These are phyloP conservation scores for Scutellaria baicalensis DNA, from an alignment of 257 asterid genomes.

Conservation along the genomic window DNA sequence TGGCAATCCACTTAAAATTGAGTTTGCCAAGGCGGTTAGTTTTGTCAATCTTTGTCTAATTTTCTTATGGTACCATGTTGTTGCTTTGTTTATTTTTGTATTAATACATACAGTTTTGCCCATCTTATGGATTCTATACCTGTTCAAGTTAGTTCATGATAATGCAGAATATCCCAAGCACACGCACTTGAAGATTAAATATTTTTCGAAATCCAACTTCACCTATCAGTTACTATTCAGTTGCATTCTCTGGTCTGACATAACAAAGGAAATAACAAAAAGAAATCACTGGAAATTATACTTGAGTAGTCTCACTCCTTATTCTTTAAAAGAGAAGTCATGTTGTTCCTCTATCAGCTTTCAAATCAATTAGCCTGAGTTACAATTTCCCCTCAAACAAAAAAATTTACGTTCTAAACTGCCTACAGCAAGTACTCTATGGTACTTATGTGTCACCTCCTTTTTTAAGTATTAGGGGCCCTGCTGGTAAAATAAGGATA, in stretches of 20 bases:
- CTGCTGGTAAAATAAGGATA: not conserved
- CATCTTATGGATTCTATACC: conserved; percentile 20
- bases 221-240: not conserved
- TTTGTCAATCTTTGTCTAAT: conserved; percentile 56
- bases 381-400: not conserved
- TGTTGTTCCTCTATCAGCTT: not conserved
- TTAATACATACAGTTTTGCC: conserved; percentile 12
- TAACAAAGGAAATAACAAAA: not conserved
- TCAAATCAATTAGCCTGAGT: conserved; percentile 1
- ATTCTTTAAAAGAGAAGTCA: not conserved
- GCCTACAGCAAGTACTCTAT: not conserved
- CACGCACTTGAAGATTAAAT: not conserved
- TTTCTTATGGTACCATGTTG: conserved; percentile 32
- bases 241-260: not conserved
- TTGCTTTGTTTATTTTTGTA: conserved; percentile 27
- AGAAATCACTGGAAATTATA: not conserved
- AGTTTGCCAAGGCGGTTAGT: conserved; percentile 99
- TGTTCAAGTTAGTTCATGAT: conserved; percentile 10
- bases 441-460: not conserved
- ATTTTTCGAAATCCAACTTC: conserved; percentile 11
- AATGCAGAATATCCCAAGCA: conserved; percentile 12
- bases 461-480: not conserved
- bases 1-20: conserved; percentile 86
- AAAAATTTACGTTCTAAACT: not conserved
- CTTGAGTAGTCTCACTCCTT: not conserved